phyloP scores from a whole-genome alignment of 345 rosid species.

The Citrus australasica region DNA sequence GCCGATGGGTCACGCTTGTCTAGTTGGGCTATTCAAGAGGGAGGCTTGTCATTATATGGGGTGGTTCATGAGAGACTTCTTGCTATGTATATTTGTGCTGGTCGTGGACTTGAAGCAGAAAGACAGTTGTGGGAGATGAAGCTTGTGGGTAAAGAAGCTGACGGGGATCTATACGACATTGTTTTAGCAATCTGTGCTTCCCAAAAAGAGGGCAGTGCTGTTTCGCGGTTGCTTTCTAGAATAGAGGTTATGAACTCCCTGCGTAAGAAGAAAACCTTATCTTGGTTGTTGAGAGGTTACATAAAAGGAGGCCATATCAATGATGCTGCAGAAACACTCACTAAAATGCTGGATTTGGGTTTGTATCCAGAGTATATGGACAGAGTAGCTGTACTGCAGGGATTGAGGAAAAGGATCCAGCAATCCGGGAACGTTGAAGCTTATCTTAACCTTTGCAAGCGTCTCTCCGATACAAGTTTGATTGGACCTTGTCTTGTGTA shows the following conservation, averaged over 20 bases:
- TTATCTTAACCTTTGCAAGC: conserved; percentile 68
- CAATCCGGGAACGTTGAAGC: conserved; percentile 49
- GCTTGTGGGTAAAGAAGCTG: conserved; percentile 79
- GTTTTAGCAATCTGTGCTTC: conserved; percentile 91
- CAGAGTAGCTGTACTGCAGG: conserved; percentile 87
- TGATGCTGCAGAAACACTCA: conserved; percentile 67
- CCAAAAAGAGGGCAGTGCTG: conserved; percentile 52
- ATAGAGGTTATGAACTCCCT: conserved; percentile 43
- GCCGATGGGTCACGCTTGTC: conserved; percentile 62
- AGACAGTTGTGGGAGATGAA: conserved; percentile 92
- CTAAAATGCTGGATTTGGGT: conserved; percentile 72
- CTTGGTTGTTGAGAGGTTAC: conserved; percentile 87
- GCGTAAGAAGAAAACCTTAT: conserved; percentile 59
- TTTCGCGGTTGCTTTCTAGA: conserved; percentile 59
- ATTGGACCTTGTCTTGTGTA: conserved; percentile 80
- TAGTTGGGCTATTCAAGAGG: conserved; percentile 71
- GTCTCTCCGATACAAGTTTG: conserved; percentile 55
- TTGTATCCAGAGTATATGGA: conserved; percentile 77
- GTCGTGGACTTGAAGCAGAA: conserved; percentile 83
- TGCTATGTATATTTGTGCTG: conserved; percentile 87
- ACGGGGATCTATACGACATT: conserved; percentile 68
- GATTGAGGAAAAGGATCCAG: conserved; percentile 68
- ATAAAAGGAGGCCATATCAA: conserved; percentile 79
- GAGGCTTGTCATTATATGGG: conserved; percentile 49
- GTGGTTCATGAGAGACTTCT: conserved; percentile 83